Base-by-base conservation (phyloP, 2,329 filamentous ascomycete genomes). In the Phaeophleospora eucalypticola region DNA sequence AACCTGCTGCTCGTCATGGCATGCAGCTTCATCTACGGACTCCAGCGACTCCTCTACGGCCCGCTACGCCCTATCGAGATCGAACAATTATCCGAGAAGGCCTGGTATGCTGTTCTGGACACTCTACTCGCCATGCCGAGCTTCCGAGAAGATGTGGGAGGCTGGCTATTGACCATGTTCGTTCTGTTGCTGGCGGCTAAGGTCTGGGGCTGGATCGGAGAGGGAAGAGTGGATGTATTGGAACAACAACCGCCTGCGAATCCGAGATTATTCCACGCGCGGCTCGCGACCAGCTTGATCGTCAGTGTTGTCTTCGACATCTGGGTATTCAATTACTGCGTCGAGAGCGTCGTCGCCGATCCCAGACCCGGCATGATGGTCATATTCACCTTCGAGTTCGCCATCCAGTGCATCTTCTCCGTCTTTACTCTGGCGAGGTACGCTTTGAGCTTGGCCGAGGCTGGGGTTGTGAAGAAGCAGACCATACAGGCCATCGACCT, bases 341-440 rank as follows among this genome's bases (percentile, higher is more conserved):
- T 95, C 51, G 80, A 83, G 20, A 88, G 86, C 0, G 90, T 97
- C 24, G 82, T 96, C 41, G 83, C 87, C 48, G 84, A 94, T 64
- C 88, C 91, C 2, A 79, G 86, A n/a, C 89, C 91, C 0, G 93
- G 94, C 49, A 97, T 98, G 87, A 98, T 97, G 89, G 89, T 98
- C 53, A 97, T 98, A 89, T 98, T 98, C 63, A 82, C 94, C 4
- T 98, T 98, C 60, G 93, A 98, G 67, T 97, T 97, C 64, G 90
- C 91, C 32, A 83, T 98, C 36, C 72, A 97, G 50, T 78, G 82
- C 2, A 84, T 94, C 8, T 84, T 83, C 42, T 95, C 91, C 1
- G 75, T 82, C 43, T 89, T 91, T 39, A 95, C 89, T 0, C 78
- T 81, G 2, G 75, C 82, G 45, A 83, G 90, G 49, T 98, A 98